phyloP scores from a whole-genome alignment of 2,329 filamentous ascomycete genomes.

The Davidsoniella australis region DNA sequence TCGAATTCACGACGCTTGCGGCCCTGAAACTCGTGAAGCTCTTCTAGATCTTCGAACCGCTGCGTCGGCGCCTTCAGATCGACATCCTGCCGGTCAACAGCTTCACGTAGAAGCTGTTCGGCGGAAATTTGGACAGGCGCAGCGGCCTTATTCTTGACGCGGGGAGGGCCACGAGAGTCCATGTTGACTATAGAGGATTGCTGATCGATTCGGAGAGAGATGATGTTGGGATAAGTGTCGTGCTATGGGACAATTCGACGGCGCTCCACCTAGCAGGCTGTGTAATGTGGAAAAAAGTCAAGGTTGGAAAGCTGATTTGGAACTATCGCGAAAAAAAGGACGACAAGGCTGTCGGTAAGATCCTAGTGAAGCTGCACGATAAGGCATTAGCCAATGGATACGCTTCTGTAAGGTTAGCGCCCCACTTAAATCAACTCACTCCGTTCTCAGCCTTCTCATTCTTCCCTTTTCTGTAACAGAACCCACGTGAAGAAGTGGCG shows the following conservation, averaged over 20 bases:
- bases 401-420: not conserved
- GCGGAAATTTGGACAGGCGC: constrained; percentile 85
- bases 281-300: not conserved
- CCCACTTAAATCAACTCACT: not conserved
- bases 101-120: constrained; percentile 91
- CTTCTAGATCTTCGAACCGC: constrained; percentile 88
- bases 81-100: constrained; percentile 87
- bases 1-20: constrained; percentile 94
- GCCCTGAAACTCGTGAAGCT: constrained; percentile 93
- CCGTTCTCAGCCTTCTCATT: constrained; percentile 4
- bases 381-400: constrained; percentile 10
- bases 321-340: constrained; percentile 3
- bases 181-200: constrained; percentile 32
- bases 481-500: too few species aligned
- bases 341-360: constrained; percentile 5
- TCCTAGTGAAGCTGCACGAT: not conserved
- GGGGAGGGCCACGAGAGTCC: constrained; percentile 82
- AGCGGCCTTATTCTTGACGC: constrained; percentile 97
- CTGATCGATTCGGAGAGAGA: not conserved
- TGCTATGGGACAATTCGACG: not conserved
- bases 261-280: not conserved
- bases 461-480: not conserved
- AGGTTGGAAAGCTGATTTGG: not conserved
- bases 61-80: constrained; percentile 80
- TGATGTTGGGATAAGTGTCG: not conserved